phyloP scores from a whole-genome alignment of 2,329 filamentous ascomycete species.

The Xylariaceae sp. region DNA sequence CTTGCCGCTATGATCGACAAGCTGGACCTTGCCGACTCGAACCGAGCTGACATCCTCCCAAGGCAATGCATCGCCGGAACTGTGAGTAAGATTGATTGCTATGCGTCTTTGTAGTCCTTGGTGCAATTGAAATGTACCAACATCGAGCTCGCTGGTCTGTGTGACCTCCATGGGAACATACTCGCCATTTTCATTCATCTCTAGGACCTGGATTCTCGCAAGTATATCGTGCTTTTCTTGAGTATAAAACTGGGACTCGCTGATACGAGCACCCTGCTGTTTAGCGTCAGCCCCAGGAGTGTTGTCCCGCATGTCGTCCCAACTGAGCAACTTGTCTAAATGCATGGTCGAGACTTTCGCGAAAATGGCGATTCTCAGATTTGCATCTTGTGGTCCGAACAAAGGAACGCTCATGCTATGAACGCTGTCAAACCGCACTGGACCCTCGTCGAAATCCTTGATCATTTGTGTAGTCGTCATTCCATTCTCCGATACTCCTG shows the following conservation, averaged over 20 bases:
- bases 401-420: conserved; percentile 95
- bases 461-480: conserved; percentile 96
- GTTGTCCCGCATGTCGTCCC: conserved; percentile 95
- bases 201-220: conserved; percentile 79
- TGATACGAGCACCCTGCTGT: conserved; percentile 63
- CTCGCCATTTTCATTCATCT: conserved; percentile 85
- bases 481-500: conserved; percentile 82
- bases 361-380: conserved; percentile 83
- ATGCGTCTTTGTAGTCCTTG: conserved; percentile 90
- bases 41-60: conserved; percentile 81
- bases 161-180: conserved; percentile 92
- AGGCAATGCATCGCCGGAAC: conserved; percentile 79
- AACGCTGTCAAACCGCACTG: conserved; percentile 92
- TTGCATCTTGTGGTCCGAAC: conserved; percentile 68
- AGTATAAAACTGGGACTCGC: conserved; percentile 87
- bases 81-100: conserved; percentile 84
- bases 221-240: conserved; percentile 95
- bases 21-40: conserved; percentile 73
- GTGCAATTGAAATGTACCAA: conserved; percentile 90
- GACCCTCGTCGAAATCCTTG: conserved; percentile 85
- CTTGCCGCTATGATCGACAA: conserved; percentile 82
- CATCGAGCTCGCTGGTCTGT: conserved; percentile 76
- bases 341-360: conserved; percentile 90
- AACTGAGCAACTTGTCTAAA: conserved; percentile 92
- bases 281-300: conserved; percentile 54